Base-by-base conservation (phyloP, 2,329 filamentous ascomycete genomes). In the Phaeosphaeriaceae sp. region DNA sequence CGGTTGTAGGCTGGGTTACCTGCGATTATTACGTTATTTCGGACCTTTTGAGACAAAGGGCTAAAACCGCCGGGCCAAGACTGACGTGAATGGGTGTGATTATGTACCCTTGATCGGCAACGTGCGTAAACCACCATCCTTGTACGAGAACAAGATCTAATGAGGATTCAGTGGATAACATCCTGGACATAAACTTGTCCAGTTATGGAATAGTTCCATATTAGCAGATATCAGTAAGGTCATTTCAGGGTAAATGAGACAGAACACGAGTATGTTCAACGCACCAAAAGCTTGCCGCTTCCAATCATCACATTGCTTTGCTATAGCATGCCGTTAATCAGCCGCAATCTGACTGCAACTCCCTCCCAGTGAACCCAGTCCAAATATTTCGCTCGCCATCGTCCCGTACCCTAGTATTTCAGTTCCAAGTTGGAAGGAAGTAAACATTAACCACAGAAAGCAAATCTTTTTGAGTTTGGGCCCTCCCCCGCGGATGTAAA, bases 401-500 rank as follows among this genome's bases (percentile, higher is more conserved):
- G 23, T 37, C 38, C 45, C 26, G 49, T 54, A 54, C 44, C 52
- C 52, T 53, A 58, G 48, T 50, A 56, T 18, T 28, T 20, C 56
- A 56, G 48, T 54, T 40, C 46, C 48, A 35, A 15, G 34, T 42
- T 26, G 17, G 48, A 38, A 48, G 42, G 49, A 59, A 40, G 46
- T 45, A 42, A 56, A 50, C 26, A 43, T 36, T 28, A 52, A 42
- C 32, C 47, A 48, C 48, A 55, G 47, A 51, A 55, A 50, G 46
- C 50, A 54, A 48, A 50, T 54, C 48, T 56, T 60, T 60, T 60
- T 56, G 50, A 56, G 48, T 58, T 58, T 56, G 50, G 42, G 52
- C 48, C 60, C 56, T 58, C 58, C 62, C 56, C 59, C 57, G 60
- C 60, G 46, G 55, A 54, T 61, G 51, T 61, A 44, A 37, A 63